Evolutionary conservation across 2,329 filamentous ascomycete species (phyloP), one percentile per base, ranked within the genome.

Genomic region (Biscogniauxia sp.): DNA sequence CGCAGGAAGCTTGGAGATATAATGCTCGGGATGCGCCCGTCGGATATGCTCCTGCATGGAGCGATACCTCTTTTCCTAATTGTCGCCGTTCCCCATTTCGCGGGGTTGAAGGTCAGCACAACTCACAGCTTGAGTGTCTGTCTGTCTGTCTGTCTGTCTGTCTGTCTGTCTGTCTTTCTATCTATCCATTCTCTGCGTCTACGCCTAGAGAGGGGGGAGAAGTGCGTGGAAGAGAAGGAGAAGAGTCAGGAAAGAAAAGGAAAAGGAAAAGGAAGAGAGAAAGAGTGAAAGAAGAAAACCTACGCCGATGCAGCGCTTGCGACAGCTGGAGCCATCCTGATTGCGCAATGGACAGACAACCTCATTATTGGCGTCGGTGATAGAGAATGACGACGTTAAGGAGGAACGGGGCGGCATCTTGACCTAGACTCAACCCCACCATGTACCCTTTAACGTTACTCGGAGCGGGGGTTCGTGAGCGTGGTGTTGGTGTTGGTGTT

Each of bases 41-140:
- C 95, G 92, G 73, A 99, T 98, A 75, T 99, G 95, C 84, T 99
- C 95, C 79, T 98, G 95, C 92, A 99, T 98, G 65, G 94, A 98
- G 77, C 95, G 93, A 80, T 93, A 99, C 69, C 92, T 87, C 79
- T 96, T 96, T 81, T 96, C 92, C 92, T 96, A 78, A 76, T 60
- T 68, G 67, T 66, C 58, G 55, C 61, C 62, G 23, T 5, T 23
- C 23, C 23, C 23, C 23, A 23, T 23, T 5, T 23, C 23, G 23
- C 23, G 23, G 23, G 23, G 23, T 23, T 23, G 5, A 23, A 23
- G 23, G 23, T 23, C 23, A 23, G 23, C 23, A 23, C 23, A 23
- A 23, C 23, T 23, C 23, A 23, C 23, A 3, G 23, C 23, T 23
- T 23, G 5, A 5, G 5, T 23, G 23, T 2, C 23, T 23, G 2